phyloP scores from a whole-genome alignment of 257 asterid species.

The Solanum sejunctum region DNA sequence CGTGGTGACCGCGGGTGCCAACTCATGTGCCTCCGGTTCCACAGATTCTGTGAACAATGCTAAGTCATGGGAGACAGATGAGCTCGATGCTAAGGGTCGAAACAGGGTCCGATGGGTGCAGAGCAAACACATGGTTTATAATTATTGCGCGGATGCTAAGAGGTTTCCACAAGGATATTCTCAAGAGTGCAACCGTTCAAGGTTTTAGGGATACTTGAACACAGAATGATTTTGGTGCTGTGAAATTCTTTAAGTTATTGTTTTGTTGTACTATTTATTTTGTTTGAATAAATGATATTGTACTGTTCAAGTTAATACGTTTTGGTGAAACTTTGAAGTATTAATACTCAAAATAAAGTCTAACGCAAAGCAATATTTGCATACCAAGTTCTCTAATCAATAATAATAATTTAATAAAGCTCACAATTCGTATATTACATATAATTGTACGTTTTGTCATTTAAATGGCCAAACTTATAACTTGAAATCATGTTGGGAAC shows the following conservation, averaged over 20 bases:
- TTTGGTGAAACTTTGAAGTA: not conserved
- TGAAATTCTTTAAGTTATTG: not conserved
- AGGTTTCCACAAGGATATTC: constrained; percentile 35
- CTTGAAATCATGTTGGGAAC: too few species aligned
- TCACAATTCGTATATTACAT: too few species aligned
- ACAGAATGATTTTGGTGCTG: not conserved
- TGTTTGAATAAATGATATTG: not conserved
- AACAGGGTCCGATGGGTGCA: constrained; percentile 31
- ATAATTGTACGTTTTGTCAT: too few species aligned
- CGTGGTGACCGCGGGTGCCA: not conserved
- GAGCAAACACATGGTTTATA: constrained; percentile 21
- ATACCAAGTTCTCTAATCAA: not conserved
- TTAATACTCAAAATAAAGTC: too few species aligned
- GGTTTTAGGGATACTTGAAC: not conserved
- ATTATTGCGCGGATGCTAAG: constrained; percentile 23
- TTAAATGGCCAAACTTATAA: too few species aligned
- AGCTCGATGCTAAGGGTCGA: constrained; percentile 23
- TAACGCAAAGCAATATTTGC: not conserved
- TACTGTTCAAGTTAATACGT: not conserved
- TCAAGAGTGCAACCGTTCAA: constrained; percentile 26
- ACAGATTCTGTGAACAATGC: not conserved
- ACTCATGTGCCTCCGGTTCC: not conserved
- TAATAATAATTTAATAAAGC: too few species aligned
- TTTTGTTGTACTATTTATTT: not conserved
- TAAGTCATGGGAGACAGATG: constrained; percentile 38